These are phyloP conservation scores for Pseudevernia furfuracea DNA, from an alignment of 495 filamentous ascomycete species.

Conservation along the genomic window DNA sequence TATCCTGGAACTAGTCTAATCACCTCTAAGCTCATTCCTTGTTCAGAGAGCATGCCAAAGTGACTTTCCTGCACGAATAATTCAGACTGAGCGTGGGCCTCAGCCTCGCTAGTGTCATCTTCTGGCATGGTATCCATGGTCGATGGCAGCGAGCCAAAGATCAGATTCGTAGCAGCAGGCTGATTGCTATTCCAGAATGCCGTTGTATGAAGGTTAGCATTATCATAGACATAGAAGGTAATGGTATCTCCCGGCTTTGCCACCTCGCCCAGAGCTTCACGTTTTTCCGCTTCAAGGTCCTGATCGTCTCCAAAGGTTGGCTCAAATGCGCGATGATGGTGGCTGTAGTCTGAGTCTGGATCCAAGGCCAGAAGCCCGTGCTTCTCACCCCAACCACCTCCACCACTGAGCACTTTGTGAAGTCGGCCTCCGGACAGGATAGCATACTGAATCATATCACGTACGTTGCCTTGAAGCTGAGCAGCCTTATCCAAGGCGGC, in stretches of 20 bases:
- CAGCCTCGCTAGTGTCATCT: neutral
- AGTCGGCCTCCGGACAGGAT: constrained; percentile 42
- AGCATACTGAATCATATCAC: constrained; percentile 4
- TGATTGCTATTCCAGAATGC: neutral
- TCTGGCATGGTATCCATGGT: constrained; percentile 14
- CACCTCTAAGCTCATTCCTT: constrained; percentile 37
- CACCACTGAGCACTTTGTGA: constrained; percentile 71
- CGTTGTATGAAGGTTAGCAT: neutral
- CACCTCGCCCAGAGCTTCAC: constrained; percentile 39
- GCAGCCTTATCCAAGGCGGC: neutral
- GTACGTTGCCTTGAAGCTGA: neutral
- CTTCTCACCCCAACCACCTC: constrained; percentile 86
- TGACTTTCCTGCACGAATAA: constrained; percentile 27
- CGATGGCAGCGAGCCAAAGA: constrained; percentile 19
- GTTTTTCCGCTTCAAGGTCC: constrained; percentile 30
- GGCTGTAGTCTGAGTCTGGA: constrained; percentile 41
- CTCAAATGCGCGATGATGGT: constrained; percentile 17
- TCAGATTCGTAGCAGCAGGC: neutral
- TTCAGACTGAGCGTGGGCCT: neutral
- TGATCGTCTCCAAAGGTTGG: constrained; percentile 26
- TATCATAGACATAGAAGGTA: constrained; percentile 39
- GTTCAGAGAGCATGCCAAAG: constrained; percentile 46
- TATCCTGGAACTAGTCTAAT: neutral
- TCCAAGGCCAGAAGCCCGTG: constrained; percentile 76
- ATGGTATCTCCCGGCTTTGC: constrained; percentile 42